Base-by-base conservation (phyloP, 306 rosid species). In the Datisca glomerata region DNA sequence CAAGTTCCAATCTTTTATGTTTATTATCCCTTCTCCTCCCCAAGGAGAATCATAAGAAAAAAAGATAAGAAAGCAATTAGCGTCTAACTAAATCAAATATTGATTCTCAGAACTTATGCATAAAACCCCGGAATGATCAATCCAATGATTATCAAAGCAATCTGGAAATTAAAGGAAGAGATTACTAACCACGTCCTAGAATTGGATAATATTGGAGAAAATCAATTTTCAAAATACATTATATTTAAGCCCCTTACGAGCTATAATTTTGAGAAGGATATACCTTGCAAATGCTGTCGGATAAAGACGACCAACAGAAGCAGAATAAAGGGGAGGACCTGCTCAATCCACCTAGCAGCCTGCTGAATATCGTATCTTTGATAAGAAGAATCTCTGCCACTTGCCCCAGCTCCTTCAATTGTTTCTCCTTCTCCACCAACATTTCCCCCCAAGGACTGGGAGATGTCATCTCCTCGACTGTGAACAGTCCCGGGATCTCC, bases 201-300 rank as follows among this genome's bases (percentile, higher is more conserved):
- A n/a, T n/a, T n/a, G n/a, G n/a, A n/a, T n/a, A n/a, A n/a, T n/a
- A n/a, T n/a, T n/a, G n/a, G n/a, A n/a, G n/a, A n/a, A n/a, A n/a
- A n/a, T n/a, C n/a, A n/a, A n/a, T n/a, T n/a, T n/a, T n/a, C n/a
- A n/a, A n/a, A n/a, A n/a, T n/a, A n/a, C n/a, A n/a, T n/a, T n/a
- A n/a, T n/a, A n/a, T 31, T 31, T 0, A 2, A 19, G 9, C 24
- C 37, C 64, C n/a, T n/a, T n/a, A n/a, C n/a, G n/a, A n/a, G n/a
- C n/a, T n/a, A n/a, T n/a, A n/a, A n/a, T n/a, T n/a, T n/a, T n/a
- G n/a, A n/a, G n/a, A n/a, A n/a, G n/a, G n/a, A n/a, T n/a, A n/a
- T n/a, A 89, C 97, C 95, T 77, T 72, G 78, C 65, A 84, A 75
- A 60, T 89, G 93, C 69, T 80, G 86, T 22, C 93, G 93, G 51